Base-by-base conservation (phyloP, 176 grass and related monocot genomes). In the Thalia dealbata region DNA sequence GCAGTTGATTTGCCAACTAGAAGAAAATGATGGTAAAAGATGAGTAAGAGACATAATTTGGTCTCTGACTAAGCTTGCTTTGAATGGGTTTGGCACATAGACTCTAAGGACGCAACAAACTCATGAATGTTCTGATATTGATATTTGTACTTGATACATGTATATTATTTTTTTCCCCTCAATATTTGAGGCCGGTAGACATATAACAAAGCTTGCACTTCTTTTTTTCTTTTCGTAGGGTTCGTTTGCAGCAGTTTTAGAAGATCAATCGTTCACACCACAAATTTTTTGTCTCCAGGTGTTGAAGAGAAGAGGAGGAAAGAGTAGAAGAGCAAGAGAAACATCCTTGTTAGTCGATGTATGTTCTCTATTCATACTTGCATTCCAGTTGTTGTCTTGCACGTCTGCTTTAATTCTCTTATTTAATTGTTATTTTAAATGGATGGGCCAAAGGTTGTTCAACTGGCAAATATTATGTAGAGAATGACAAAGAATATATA, bases 91-190 rank as follows among this genome's bases (percentile, higher is more conserved):
- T 67, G 64, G 64, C 14, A 19, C 18, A 18, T 38, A 66, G 22
- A 35, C 27, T 3, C 42, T 6, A 32, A 68, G 65, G 65, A 68
- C 43, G 15, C 65, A 68, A 10, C 18, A 27, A 15, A 44, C 4
- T 69, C 66, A 46, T 69, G 66, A 12, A 69, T 69, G 32, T 69
- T 69, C 14, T 44, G 66, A 69, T 69, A 22, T 41, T n/a, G 66
- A 45, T 69, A 50, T 72, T 29, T 55, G 50, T 55, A 32, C 48
- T 52, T 14, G 60, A 62, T 6, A 9, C 11, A 48, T 48, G 11
- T 48, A 48, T 48, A 38, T 1, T 38, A 38, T 38, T 38, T 38
- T 38, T 38, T 4, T 38, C 32, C 32, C 4, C 32, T 38, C 32
- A 38, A 38, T 1, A 38, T 38, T 38, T 38, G 32, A 38, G 32